Base-by-base conservation (phyloP, 495 filamentous ascomycete species). In the Penicillium samsonianum region DNA sequence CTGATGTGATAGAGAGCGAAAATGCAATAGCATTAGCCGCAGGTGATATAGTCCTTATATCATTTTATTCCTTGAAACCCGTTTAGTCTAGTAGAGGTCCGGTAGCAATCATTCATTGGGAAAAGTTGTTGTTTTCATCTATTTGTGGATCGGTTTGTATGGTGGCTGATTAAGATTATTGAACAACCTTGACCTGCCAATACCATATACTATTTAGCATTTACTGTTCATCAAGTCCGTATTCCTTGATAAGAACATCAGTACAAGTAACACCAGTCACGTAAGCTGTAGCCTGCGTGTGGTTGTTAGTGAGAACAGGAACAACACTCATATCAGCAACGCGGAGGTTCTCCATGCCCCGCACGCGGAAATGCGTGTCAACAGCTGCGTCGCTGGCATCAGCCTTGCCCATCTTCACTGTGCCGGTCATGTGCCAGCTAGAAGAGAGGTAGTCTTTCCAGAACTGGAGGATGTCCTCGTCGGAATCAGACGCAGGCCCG, bases 281-380 rank as follows among this genome's bases (percentile, higher is more conserved):
- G 56, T 74, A 76, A 8, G 72, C 73, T 11, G 71, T 70, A 12
- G 70, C 69, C 57, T 77, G 74, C 0, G 68, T 73, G 55, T 77
- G 75, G 23, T 70, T 73, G 43, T 73, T 77, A 8, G 71, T 67
- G 55, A 87, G 53, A n/a, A 88, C 63, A 5, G 86, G 87, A 22
- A 87, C 73, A 44, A 86, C 80, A 60, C 84, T 87, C 72, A 85
- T 82, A 73, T 90, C 87, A 3, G 79, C 84, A 5, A 89, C 76
- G 10, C 87, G 78, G 58, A 90, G 66, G 0, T 72, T 70, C 42
- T 83, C 69, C 19, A 87, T 62, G 0, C 85, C 87, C 6, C 75
- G 63, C 0, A 89, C 75, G 28, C 75, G 73, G 55, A 87, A 85
- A 4, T 73, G 60, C 0, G 37, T 72, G 58, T 89, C 84, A 25